These are phyloP conservation scores for Glycyrrhiza uralensis DNA, from an alignment of 306 rosid genomes.

Conservation along the genomic window DNA sequence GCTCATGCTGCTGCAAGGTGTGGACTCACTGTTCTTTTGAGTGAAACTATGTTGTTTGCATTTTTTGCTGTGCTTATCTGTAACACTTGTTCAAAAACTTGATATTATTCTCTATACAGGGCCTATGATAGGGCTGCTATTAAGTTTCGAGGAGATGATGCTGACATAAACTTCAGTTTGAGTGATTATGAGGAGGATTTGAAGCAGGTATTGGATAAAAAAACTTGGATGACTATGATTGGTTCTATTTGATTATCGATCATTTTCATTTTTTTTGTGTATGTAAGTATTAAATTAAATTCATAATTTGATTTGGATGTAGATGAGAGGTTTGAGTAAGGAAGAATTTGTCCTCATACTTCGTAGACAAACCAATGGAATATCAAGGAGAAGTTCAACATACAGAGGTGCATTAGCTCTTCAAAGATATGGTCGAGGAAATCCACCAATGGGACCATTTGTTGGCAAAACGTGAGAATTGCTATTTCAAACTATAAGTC, in stretches of 20 bases:
- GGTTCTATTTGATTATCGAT: background rate
- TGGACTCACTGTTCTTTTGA: background rate
- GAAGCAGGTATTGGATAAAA: slow-evolving; percentile 48
- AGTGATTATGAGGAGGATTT: slow-evolving; percentile 75
- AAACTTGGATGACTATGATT: background rate
- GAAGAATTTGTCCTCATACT: slow-evolving; percentile 69
- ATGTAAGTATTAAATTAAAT: background rate
- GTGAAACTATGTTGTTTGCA: background rate
- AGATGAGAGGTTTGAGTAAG: slow-evolving; percentile 65
- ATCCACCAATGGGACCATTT: slow-evolving; percentile 58
- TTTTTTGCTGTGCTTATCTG: background rate
- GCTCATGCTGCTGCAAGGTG: slow-evolving; percentile 81
- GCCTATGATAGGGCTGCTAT: slow-evolving; percentile 88
- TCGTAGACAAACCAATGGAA: slow-evolving; percentile 66
- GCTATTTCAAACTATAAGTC: background rate
- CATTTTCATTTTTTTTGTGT: too few relatives aligned
- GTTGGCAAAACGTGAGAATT: slow-evolving; percentile 58
- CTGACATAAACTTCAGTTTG: slow-evolving; percentile 69
- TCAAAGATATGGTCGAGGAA: slow-evolving; percentile 64
- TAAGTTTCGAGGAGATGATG: slow-evolving; percentile 73
- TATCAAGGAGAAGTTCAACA: slow-evolving; percentile 58
- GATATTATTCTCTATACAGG: slow-evolving; percentile 33
- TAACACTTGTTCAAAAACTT: background rate
- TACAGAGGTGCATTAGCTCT: slow-evolving; percentile 45
- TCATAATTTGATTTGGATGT: slow-evolving; percentile 16